Percentiles rank a stretch among this genome's conserved stretches.
These are phyloP conservation scores for Aspergillus viridinutans DNA, from an alignment of 2,329 filamentous ascomycete genomes.

Conservation along the genomic window DNA sequence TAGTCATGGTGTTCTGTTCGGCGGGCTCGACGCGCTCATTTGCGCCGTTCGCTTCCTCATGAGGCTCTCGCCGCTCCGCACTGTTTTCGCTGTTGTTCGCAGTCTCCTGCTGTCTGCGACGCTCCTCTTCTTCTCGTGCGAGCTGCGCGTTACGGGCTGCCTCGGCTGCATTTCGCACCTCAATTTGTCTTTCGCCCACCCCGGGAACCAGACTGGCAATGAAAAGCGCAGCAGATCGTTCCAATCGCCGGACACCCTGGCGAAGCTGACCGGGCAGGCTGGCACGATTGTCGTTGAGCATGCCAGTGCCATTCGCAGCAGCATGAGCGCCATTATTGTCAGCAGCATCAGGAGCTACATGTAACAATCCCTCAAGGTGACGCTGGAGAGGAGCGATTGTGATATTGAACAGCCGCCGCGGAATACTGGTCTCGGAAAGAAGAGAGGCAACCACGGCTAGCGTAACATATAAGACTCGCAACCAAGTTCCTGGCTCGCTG, in stretches of 20 bases:
- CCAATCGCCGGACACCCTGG: conserved; percentile 42
- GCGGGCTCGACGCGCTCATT: not conserved
- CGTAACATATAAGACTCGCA: conserved; percentile 38
- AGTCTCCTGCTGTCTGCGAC: conserved; percentile 18
- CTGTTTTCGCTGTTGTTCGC: conserved; percentile 7
- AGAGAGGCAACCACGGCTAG: conserved; percentile 36
- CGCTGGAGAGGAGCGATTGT: conserved; percentile 39
- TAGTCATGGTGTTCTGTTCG: not conserved
- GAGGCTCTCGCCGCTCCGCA: conserved; percentile 8
- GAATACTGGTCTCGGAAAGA: conserved; percentile 39
- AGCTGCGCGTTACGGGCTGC: conserved; percentile 30
- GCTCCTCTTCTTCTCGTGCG: conserved; percentile 22
- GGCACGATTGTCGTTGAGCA: conserved; percentile 1
- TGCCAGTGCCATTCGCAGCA: conserved; percentile 5
- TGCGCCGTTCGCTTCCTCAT: conserved; percentile 1
- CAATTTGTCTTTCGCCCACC: conserved; percentile 58
- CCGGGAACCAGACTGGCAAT: conserved; percentile 60
- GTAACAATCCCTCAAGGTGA: conserved; percentile 43
- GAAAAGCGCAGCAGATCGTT: conserved; percentile 58
- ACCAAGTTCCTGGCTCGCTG: conserved; percentile 46
- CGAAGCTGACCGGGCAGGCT: conserved; percentile 14
- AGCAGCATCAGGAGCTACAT: conserved; percentile 21
- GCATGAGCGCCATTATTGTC: conserved; percentile 1
- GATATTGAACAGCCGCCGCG: conserved; percentile 29
- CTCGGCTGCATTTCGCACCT: conserved; percentile 51